phyloP scores from a whole-genome alignment of 106 monocot species.

The Gastrodia elata region DNA sequence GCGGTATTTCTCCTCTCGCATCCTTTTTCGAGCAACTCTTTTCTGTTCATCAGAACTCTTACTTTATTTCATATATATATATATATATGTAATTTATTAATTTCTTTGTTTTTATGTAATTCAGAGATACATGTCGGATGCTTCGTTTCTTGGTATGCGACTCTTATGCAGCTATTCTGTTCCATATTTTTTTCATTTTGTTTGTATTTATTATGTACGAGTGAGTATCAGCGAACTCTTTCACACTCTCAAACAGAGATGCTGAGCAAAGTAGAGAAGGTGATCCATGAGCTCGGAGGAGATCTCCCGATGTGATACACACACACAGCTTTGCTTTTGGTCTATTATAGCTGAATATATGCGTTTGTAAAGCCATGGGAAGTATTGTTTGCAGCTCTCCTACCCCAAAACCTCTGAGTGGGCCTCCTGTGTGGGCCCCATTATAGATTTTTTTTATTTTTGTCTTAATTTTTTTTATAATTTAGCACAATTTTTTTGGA shows the following conservation, averaged over 20 bases:
- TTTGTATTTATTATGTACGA: background rate
- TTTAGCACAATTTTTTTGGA: no score
- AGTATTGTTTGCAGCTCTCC: no score
- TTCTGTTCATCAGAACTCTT: background rate
- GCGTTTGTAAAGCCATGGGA: no score
- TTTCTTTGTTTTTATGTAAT: background rate
- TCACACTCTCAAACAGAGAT: slow-evolving; percentile 30
- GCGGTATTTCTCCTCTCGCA: slow-evolving; percentile 32
- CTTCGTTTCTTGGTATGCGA: slow-evolving; percentile 58
- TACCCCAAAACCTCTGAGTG: no score
- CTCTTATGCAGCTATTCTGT: background rate
- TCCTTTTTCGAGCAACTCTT: background rate
- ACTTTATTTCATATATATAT: background rate
- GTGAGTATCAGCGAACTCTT: background rate
- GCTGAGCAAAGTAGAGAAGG: slow-evolving; percentile 53
- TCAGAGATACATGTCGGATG: slow-evolving; percentile 70
- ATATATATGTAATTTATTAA: no score
- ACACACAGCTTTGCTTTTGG: background rate
- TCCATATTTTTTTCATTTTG: background rate
- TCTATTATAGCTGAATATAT: slow-evolving; percentile 1
- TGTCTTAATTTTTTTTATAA: no score
- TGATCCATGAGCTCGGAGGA: slow-evolving; percentile 53
- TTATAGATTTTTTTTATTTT: no score
- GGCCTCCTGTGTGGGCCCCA: no score
- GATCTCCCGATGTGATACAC: slow-evolving; percentile 21